Conservation (phyloP, 2,329 filamentous ascomycete genomes). For the Cryphonectria carpinicola region DNA sequence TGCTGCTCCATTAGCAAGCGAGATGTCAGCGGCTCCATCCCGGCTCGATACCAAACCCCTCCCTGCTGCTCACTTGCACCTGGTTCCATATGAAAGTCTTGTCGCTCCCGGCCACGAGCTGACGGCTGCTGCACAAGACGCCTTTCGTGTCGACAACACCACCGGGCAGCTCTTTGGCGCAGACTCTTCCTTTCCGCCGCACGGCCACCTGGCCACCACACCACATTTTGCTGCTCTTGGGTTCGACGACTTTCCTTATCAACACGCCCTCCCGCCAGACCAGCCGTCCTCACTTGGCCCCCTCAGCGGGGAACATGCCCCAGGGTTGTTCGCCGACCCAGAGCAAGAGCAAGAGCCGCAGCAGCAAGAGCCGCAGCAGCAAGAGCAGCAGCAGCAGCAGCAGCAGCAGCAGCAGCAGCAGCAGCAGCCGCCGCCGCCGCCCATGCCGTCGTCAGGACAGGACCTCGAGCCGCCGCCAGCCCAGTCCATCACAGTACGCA, state of each 20-base stretch:
- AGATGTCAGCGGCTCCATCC: constrained; percentile 46
- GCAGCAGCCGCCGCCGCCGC: constrained; percentile 22
- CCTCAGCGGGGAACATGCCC: constrained; percentile 41
- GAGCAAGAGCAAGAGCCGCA: constrained; percentile 33
- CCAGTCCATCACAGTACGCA: constrained; percentile 42
- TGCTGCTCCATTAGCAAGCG: constrained; percentile 32
- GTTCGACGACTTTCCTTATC: constrained; percentile 56
- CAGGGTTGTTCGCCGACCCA: constrained; percentile 39
- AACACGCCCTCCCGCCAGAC: constrained; percentile 46
- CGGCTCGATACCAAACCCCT: constrained; percentile 40
- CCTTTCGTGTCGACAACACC: constrained; percentile 42
- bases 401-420: constrained; percentile 17
- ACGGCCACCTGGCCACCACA: constrained; percentile 46
- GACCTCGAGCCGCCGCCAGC: constrained; percentile 43
- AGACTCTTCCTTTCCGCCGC: constrained; percentile 20
- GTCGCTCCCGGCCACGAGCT: constrained; percentile 35
- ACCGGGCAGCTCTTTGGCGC: constrained; percentile 28
- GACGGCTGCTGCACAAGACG: constrained; percentile 36
- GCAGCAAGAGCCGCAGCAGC: too few species aligned
- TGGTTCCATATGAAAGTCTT: constrained; percentile 40
- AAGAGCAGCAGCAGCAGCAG: too few species aligned
- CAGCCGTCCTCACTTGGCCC: constrained; percentile 43
- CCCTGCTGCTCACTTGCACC: constrained; percentile 37
- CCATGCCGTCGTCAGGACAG: constrained; percentile 41
- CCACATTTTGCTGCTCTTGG: constrained; percentile 51